phyloP scores from a whole-genome alignment of 139 green algal genomes.

The Pleodorina starrii region DNA sequence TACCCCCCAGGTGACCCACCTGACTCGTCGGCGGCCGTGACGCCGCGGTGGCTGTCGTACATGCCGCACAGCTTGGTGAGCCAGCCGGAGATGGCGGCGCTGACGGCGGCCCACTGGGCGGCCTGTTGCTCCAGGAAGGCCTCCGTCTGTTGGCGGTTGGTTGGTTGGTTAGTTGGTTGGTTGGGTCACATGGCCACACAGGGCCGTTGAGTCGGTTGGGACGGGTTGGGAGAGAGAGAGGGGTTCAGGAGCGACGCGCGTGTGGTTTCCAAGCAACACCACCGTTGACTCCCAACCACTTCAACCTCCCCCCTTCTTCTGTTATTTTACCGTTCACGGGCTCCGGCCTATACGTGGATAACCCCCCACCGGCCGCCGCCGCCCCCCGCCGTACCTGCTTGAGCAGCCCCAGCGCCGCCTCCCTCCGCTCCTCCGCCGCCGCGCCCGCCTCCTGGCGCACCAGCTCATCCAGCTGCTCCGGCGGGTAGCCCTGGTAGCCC shows the following conservation, averaged over 20 bases:
- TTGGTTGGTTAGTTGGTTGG: not conserved
- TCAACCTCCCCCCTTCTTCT: not conserved
- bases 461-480: conserved; percentile 52
- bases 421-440: conserved; percentile 50
- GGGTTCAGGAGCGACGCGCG: too few relatives aligned
- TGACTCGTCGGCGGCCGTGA: not conserved
- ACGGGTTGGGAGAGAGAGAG: too few relatives aligned
- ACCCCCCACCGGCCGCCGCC: not conserved
- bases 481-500: conserved; percentile 26
- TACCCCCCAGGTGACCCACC: not conserved
- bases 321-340: too few relatives aligned
- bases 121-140: conserved; percentile 63
- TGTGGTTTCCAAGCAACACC: not conserved
- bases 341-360: too few relatives aligned
- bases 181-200: not conserved
- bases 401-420: conserved; percentile 54
- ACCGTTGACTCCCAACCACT: not conserved
- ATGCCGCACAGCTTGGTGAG: conserved; percentile 52
- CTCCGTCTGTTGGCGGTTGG: conserved; percentile 17
- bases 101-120: conserved; percentile 48
- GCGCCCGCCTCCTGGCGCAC: conserved; percentile 43
- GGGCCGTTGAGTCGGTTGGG: not conserved
- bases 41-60: conserved; percentile 55
- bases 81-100: conserved; percentile 51
- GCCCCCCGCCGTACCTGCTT: conserved; percentile 19